Evolutionary conservation across 2,329 filamentous ascomycete genomes (phyloP), one percentile per base, ranked within the genome.

Genomic region (Neodidymelliopsis sp.): DNA sequence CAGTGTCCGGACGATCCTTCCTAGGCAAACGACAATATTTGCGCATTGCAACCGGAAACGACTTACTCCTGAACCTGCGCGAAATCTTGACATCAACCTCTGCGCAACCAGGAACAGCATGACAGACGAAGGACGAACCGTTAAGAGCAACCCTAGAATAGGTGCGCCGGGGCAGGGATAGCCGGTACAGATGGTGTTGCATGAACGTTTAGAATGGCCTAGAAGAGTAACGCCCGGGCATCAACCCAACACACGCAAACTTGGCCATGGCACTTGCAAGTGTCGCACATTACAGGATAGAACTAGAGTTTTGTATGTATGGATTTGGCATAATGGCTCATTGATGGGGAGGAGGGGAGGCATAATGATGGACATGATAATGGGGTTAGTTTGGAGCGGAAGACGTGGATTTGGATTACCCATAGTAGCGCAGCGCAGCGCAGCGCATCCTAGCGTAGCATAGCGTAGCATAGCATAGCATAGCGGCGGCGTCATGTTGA

Each of bases 191-290:
- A 55, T 23, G 44, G 49, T 50, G 67, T 68, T 65, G 66, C 66
- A 70, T 67, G 50, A 63, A 64, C 56, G 65, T 70, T 60, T 65
- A 61, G 61, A 55, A 53, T 49, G 59, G 54, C 51, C 43, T 36
- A 56, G 49, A 54, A 42, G 52, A 42, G 53, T 38, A 39, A 25
- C 34, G 29, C 27, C 16, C 55, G 44, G 46, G 59, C 49, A 59
- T 57, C 27, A 54, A 43, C 45, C 57, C 55, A 38, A 53, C 41
- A 53, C 33, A 44, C 35, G 23, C 25, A 20, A 25, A 20, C 25
- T 37, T 24, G 27, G 31, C 41, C 37, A 51, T 46, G 27, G 36
- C 36, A 51, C 35, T 19, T 44, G 39, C 35, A 50, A 34, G 34
- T 50, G 40, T 44, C 30, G 35, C 43, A 53, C 31, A 51, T 52